phyloP scores from a whole-genome alignment of 2,329 filamentous ascomycete species.

The Dryadomyces quercivorus region DNA sequence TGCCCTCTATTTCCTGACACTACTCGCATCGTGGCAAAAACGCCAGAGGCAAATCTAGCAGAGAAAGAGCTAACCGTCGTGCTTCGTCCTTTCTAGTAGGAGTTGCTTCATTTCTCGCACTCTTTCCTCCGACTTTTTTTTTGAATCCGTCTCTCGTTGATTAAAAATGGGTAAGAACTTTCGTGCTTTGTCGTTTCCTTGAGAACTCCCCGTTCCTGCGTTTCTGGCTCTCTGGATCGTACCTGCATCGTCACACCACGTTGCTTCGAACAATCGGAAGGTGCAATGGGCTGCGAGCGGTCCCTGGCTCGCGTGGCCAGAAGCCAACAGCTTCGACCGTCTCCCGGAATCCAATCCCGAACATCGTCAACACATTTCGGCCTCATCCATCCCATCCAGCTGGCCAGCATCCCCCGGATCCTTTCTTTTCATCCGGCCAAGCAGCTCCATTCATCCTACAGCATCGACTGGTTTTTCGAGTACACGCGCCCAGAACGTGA shows the following conservation, averaged over 20 bases:
- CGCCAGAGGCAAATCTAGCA: background rate
- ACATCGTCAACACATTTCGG: background rate
- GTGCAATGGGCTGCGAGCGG: background rate
- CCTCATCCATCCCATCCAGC: background rate
- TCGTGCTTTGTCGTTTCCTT: constrained; percentile 14
- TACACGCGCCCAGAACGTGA: background rate
- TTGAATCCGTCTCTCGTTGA: constrained; percentile 9
- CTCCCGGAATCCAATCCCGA: background rate
- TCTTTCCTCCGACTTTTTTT: constrained; percentile 10
- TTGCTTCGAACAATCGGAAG: background rate
- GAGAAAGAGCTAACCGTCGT: constrained; percentile 15
- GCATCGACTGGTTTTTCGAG: no score
- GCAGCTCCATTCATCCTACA: no score
- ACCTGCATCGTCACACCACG: background rate
- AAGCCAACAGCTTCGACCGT: background rate
- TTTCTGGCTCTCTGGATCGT: constrained; percentile 4
- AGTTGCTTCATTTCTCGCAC: constrained; percentile 16
- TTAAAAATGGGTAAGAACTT: constrained; percentile 34
- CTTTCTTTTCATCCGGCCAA: no score
- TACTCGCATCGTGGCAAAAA: background rate
- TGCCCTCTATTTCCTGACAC: background rate
- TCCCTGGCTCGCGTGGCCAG: no score
- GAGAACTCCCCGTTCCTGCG: constrained; percentile 3
- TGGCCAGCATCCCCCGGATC: background rate
- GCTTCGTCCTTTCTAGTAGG: constrained; percentile 12